These are phyloP conservation scores for Oxyria digyna DNA, from an alignment of 148 eudicot genomes.

Conservation along the genomic window DNA sequence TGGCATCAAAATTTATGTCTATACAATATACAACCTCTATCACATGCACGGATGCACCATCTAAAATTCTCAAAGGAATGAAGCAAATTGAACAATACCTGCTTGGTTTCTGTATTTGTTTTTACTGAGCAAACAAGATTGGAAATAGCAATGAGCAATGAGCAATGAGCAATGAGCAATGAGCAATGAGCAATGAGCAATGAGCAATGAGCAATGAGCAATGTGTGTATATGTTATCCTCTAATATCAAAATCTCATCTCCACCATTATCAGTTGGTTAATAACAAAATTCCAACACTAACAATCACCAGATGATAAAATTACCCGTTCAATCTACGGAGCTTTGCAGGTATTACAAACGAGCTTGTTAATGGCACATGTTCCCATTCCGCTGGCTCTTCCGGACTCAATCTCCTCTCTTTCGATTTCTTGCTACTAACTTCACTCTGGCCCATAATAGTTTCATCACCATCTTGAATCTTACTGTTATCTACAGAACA, in stretches of 20 bases:
- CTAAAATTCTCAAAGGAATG: not conserved
- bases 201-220: not conserved
- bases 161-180: slow-evolving; percentile 1
- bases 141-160: not conserved
- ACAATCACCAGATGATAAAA: not conserved
- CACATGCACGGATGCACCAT: not conserved
- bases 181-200: not conserved
- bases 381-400: slow-evolving; percentile 18
- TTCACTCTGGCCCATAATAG: not conserved
- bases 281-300: slow-evolving; percentile 1
- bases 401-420: slow-evolving; percentile 9
- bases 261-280: not conserved
- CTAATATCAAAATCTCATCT: not conserved
- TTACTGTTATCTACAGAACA: not conserved
- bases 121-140: not conserved
- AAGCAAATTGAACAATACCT: not conserved
- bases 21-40: not conserved
- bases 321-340: not conserved
- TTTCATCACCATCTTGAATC: slow-evolving; percentile 7
- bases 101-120: not conserved
- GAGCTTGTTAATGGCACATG: slow-evolving; percentile 19
- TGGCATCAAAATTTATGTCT: too few species aligned
- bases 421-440: slow-evolving; percentile 1
- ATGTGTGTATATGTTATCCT: not conserved
- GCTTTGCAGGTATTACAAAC: not conserved